phyloP scores from a whole-genome alignment of 169 alveolate genomes.

The Theileria sp. region DNA sequence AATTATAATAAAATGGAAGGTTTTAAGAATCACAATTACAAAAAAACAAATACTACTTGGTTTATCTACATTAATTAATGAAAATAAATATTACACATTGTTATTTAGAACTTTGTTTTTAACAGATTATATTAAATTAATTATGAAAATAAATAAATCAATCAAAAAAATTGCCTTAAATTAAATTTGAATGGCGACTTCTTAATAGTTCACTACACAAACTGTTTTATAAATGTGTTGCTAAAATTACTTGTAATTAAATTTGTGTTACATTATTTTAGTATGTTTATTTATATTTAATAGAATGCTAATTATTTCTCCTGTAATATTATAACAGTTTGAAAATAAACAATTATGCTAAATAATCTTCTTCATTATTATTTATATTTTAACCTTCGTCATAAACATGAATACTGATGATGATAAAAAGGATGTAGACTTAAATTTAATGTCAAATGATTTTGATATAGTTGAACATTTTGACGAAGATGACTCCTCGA shows the following conservation, averaged over 20 bases:
- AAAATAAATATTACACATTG: background rate
- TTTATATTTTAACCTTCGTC: background rate
- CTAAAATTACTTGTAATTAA: background rate
- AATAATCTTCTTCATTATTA: background rate
- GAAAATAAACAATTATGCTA: background rate
- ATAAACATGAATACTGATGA: constrained; percentile 17
- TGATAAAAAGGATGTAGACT: background rate
- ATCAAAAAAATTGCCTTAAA: background rate
- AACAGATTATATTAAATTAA: too few relatives aligned
- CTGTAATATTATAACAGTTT: background rate
- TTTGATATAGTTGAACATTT: constrained; percentile 65
- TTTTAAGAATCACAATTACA: background rate
- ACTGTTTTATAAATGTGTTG: background rate
- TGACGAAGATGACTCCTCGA: constrained; percentile 36
- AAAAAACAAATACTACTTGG: background rate
- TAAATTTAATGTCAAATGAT: constrained; percentile 32
- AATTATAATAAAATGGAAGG: background rate
- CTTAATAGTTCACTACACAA: background rate
- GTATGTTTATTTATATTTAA: background rate
- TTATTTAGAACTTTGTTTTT: background rate
- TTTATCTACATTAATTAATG: too few relatives aligned
- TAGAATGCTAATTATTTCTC: background rate
- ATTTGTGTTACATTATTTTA: background rate
- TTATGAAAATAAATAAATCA: background rate
- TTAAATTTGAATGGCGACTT: background rate